Base-by-base conservation (phyloP, 2,329 filamentous ascomycete genomes). In the Chrysoporthe cubensis region DNA sequence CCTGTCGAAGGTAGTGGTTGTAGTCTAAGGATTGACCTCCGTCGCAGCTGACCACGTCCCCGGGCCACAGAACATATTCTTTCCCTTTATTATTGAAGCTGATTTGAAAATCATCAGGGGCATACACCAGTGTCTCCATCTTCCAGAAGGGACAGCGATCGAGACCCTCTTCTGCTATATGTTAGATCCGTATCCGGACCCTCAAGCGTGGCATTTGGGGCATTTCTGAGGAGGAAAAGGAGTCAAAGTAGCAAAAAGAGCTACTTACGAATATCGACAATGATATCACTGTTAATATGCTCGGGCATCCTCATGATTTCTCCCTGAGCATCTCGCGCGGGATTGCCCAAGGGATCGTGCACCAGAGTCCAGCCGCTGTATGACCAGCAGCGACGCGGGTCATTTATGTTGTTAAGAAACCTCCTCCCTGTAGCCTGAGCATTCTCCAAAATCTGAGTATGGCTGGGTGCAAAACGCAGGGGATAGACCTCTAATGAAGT, bases 251-350 rank as follows among this genome's bases (percentile, higher is more conserved):
- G 44, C 4, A 8, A 18, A 21, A 8, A 48, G 16, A 48, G n/a
- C 6, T 48, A 48, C 44, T 48, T 48, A 48, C 44, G 16, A 37
- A 64, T 43, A 56, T 64, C 62, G 46, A 64, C 26, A 34, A 64
- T 32, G 7, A 64, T 42, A 7, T 64, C 62, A n/a, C 62, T 64
- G 40, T 57, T 40, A 11, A 64, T 56, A 34, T 64, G 50, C 37
- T 64, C 34, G 5, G 62, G 62, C 32, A 16, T n/a, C 11, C 5
- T 52, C 18, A 32, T 32, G 9, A 26, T 11, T 34, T 0, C 7
- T 21, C 13, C 58, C n/a, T 32, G 37, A 21, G 50, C 11, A 48
- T 48, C 18, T 48, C 4, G 18, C n/a, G 44, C 16, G 18, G 44
- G 44, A 2, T 8, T 0, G 44, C 44, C 44, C 44, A 48, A 48